These are phyloP conservation scores for Populus pruinosa DNA, from an alignment of 345 rosid species.

Conservation along the genomic window DNA sequence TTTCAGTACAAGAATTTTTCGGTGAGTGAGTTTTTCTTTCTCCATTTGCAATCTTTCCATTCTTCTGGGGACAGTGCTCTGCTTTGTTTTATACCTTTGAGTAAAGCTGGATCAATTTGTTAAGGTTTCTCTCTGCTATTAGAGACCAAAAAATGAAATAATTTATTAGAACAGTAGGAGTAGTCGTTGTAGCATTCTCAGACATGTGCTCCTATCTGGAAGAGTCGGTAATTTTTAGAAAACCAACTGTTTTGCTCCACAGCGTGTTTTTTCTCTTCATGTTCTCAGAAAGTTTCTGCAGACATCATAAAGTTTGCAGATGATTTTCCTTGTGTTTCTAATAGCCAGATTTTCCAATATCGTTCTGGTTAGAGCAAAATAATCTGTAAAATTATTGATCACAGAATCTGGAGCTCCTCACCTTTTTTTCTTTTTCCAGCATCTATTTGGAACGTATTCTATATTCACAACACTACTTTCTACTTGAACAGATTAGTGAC, in stretches of 20 bases:
- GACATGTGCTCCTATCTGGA: not conserved
- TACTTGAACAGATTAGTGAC: constrained; percentile 62
- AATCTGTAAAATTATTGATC: not conserved
- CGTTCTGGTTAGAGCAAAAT: not conserved
- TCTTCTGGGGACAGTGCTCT: not conserved
- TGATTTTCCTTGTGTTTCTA: not conserved
- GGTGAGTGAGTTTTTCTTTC: constrained; percentile 41
- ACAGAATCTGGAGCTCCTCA: not conserved
- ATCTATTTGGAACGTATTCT: not conserved
- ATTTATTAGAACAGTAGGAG: not conserved
- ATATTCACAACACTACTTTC: not conserved
- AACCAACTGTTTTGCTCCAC: not conserved
- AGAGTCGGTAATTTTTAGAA: not conserved
- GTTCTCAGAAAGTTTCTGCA: not conserved
- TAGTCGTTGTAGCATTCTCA: not conserved
- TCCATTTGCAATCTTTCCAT: not conserved
- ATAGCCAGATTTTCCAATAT: too few relatives aligned
- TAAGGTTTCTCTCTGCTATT: not conserved
- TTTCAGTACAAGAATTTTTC: constrained; percentile 81
- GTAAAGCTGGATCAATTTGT: not conserved
- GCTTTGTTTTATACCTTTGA: constrained; percentile 1
- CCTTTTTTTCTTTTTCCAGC: not conserved
- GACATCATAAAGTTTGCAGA: not conserved
- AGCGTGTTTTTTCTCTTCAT: not conserved
- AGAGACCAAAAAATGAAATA: not conserved